Evolutionary conservation across 441 rosid genomes (phyloP), one percentile per base, ranked within the genome.

Genomic region (Croton laevigatus): DNA sequence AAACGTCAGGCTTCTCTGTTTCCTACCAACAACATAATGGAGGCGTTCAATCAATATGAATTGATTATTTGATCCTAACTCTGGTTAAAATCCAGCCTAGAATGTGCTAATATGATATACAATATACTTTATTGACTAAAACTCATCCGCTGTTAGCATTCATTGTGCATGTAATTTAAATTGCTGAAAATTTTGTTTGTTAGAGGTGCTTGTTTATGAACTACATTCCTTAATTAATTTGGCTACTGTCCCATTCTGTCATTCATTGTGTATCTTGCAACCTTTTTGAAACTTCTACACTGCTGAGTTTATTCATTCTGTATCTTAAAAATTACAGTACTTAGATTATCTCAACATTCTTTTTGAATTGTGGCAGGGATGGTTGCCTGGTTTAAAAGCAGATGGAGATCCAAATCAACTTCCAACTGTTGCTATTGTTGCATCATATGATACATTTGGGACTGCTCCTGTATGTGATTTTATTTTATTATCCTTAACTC

Each of bases 391-490:
- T 65, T 68, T 81, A 76, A 92, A 89, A 85, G 79, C 87, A 36
- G 99, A 95, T 75, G 99, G 97, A 75, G 98, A 92, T 76, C 73
- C 86, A 59, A 92, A 82, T 81, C 98, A 89, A 73, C 94, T 95
- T 63, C 98, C 96, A 73, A 92, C 97, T 65, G 87, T 95, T 86
- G 97, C 99, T 73, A 83, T 92, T 59, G 94, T 95, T 55, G 98
- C 97, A 75, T 89, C 97, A 67, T 95, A 95, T 78, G 99, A 95
- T 83, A 88, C 99, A 20, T 91, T 95, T 75, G 99, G 98, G 72
- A 90, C 94, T 78, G 94, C 94, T 81, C 98, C 99, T 71, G 99
- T 95, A 86, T 37, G 96, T 87, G 75, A 73, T 75, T 75, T 75
- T 65, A 52, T 68, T 40, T 22, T 42, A 32, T 72, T 66, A 46